Percentiles rank a stretch among this genome's conserved stretches.
phyloP scores from a whole-genome alignment of 2,329 filamentous ascomycete species.

The Dactylellina leptospora region DNA sequence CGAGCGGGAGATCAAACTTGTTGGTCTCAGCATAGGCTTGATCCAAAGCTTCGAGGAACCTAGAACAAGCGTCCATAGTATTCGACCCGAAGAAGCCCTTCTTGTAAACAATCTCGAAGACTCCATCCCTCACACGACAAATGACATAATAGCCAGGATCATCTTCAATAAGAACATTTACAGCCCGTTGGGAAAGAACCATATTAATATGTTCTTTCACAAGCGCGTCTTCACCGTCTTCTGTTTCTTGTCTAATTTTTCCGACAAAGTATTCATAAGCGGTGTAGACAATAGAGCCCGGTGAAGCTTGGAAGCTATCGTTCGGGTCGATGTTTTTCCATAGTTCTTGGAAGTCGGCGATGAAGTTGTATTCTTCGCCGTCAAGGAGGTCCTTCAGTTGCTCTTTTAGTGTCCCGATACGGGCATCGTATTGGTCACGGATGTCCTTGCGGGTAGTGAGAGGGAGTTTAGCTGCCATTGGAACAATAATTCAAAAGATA shows the following conservation, averaged over 20 bases:
- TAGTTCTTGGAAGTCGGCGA: constrained; percentile 26
- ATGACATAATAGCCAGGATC: constrained; percentile 3
- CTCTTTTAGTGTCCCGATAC: background rate
- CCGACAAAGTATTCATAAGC: constrained; percentile 4
- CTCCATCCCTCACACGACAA: constrained; percentile 35
- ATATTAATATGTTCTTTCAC: constrained; percentile 36
- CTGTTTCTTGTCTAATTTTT: constrained; percentile 8
- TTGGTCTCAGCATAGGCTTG: constrained; percentile 19
- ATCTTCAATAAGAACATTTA: constrained; percentile 29
- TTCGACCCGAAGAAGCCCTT: constrained; percentile 26
- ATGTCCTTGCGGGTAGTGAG: constrained; percentile 47
- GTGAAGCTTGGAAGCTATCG: constrained; percentile 9
- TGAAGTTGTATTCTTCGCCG: constrained; percentile 42
- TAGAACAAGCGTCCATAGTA: constrained; percentile 4
- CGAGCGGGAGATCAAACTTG: constrained; percentile 21
- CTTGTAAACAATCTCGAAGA: constrained; percentile 30
- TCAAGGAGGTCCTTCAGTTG: constrained; percentile 39
- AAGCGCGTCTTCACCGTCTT: constrained; percentile 27
- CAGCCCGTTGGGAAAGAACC: constrained; percentile 10
- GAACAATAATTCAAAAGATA: background rate
- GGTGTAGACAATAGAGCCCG: constrained; percentile 17
- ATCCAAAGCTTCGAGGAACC: constrained; percentile 28
- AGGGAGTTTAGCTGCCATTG: constrained; percentile 46
- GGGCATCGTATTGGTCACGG: constrained; percentile 32
- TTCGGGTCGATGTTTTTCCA: constrained; percentile 23